phyloP scores from a whole-genome alignment of 179 eudicot genomes.

The Patellifolia procumbens region DNA sequence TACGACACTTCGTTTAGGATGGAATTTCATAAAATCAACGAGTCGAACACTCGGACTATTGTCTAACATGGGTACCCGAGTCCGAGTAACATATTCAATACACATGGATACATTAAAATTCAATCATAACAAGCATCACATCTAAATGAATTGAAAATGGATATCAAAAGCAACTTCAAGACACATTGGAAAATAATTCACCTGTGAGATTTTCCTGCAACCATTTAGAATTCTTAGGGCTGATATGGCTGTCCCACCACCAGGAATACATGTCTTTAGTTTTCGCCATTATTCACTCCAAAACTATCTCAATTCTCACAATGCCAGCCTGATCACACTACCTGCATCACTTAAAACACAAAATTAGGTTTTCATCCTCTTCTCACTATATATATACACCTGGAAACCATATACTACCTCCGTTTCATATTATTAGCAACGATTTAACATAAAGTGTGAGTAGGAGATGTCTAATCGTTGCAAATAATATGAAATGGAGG shows the following conservation, averaged over 20 bases:
- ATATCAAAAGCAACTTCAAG: not conserved
- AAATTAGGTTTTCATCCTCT: constrained; percentile 11
- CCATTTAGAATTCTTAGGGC: constrained; percentile 88
- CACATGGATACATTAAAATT: not conserved
- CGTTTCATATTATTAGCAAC: no score
- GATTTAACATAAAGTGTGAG: no score
- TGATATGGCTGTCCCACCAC: constrained; percentile 96
- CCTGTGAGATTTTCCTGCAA: constrained; percentile 83
- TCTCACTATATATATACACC: no score
- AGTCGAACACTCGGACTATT: no score
- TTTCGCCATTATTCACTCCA: constrained; percentile 46
- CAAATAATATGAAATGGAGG: no score
- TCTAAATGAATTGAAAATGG: not conserved
- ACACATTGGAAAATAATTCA: constrained; percentile 19
- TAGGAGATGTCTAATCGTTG: no score
- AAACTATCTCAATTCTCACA: constrained; percentile 17
- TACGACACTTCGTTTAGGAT: no score
- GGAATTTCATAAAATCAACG: no score
- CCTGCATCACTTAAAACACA: constrained; percentile 13
- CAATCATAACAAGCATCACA: not conserved
- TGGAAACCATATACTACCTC: constrained; percentile 25
- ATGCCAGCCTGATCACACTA: constrained; percentile 18
- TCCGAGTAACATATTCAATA: no score
- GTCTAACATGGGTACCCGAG: no score
- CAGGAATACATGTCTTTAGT: constrained; percentile 73